Conservation (phyloP, 176 grass and related monocot species). For the Microstegium vimineum region DNA sequence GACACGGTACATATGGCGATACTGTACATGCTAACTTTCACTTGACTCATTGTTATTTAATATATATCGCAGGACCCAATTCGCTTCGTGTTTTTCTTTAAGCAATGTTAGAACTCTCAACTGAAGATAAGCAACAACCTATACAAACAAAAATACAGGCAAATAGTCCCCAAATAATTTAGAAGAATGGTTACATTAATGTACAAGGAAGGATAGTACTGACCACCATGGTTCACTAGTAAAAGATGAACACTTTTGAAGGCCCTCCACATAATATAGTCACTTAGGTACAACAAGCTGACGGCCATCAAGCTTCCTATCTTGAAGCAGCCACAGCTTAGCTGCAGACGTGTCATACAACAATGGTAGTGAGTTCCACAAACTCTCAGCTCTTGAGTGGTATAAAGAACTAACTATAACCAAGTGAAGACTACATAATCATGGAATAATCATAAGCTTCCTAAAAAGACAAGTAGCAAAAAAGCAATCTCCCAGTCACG, state of each 20-base stretch:
- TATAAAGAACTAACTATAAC: conserved; percentile 14
- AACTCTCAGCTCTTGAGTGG: conserved; percentile 18
- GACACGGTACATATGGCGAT: not conserved
- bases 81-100: not conserved
- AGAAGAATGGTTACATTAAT: conserved; percentile 26
- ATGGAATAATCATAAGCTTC: not conserved
- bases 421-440: conserved; percentile 15
- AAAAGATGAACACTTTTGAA: conserved; percentile 46
- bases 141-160: not conserved
- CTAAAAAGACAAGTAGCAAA: not conserved
- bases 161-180: not conserved
- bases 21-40: not conserved
- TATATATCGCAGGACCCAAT: not conserved
- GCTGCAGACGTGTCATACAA: conserved; percentile 61
- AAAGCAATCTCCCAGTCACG: conserved; percentile 2
- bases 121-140: conserved; percentile 9
- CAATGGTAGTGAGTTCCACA: conserved; percentile 38
- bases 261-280: conserved; percentile 49
- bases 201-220: conserved; percentile 52
- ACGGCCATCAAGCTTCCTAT: conserved; percentile 48
- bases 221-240: conserved; percentile 47
- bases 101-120: not conserved
- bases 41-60: not conserved
- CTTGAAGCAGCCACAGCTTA: conserved; percentile 66
- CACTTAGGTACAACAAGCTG: conserved; percentile 60